Evolutionary conservation across 2,329 filamentous ascomycete species (phyloP).

Genomic region (Orbilia javanica): DNA sequence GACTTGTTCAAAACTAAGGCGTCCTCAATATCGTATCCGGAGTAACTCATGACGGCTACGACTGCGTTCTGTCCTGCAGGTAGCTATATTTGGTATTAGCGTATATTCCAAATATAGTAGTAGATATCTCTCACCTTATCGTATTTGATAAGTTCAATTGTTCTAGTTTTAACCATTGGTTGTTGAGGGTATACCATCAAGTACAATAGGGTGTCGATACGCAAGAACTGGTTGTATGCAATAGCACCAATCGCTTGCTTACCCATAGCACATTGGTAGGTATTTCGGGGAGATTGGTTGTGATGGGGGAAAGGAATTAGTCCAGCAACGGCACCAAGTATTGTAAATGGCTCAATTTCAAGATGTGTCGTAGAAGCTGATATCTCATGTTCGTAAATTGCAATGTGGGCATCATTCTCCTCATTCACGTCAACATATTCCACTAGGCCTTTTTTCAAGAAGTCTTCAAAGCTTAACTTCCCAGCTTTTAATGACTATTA

Average conservation of each 20-base stretch:
- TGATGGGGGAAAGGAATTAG: slow-evolving; percentile 98
- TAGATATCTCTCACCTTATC: slow-evolving; percentile 73
- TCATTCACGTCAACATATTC: slow-evolving; percentile 99
- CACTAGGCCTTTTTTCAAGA: slow-evolving; percentile 86
- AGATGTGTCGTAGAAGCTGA: slow-evolving; percentile 87
- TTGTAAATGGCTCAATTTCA: slow-evolving; percentile 97
- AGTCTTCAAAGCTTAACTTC: slow-evolving; percentile 91
- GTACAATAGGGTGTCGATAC: slow-evolving; percentile 95
- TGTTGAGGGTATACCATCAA: slow-evolving; percentile 98
- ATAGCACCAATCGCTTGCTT: slow-evolving; percentile 99
- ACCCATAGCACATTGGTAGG: slow-evolving; percentile 99
- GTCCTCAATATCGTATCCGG: slow-evolving; percentile 99
- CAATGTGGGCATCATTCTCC: slow-evolving; percentile 95
- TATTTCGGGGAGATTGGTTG: slow-evolving; percentile 98
- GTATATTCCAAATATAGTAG: not conserved
- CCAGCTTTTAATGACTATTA: slow-evolving; percentile 77
- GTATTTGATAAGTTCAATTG: slow-evolving; percentile 95
- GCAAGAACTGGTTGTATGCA: slow-evolving; percentile 96
- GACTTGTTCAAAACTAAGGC: slow-evolving; percentile 96
- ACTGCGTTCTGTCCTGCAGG: slow-evolving; percentile 97
- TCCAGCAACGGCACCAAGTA: slow-evolving; percentile 93
- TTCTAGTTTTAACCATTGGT: slow-evolving; percentile 96
- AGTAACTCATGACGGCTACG: slow-evolving; percentile 99
- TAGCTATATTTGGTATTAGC: slow-evolving; percentile 66
- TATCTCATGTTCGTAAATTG: slow-evolving; percentile 87